Base-by-base conservation (phyloP, 2,329 filamentous ascomycete genomes). In the Myriosclerotinia scirpicola region DNA sequence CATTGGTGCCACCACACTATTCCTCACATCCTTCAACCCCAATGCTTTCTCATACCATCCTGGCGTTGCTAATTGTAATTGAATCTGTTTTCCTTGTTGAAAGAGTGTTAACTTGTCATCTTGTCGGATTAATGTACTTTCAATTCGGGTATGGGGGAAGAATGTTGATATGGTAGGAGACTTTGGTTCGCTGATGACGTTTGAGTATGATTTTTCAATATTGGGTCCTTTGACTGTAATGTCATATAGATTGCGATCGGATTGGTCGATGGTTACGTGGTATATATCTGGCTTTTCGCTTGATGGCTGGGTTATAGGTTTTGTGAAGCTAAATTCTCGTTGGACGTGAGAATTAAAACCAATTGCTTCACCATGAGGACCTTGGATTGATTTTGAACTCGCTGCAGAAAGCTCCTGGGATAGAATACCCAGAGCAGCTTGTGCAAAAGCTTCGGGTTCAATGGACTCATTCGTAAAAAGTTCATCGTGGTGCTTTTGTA, bases 1-100 rank as follows among this genome's bases (percentile, higher is more conserved):
- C 95, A 99, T 99, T 0, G 95, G 95, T 30, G 95, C 92, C 34
- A 91, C 83, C 1, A 98, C 92, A 64, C 90, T 95, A 68, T 94
- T 93, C 8, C 88, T 83, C 0, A 85, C 84, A 75, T 96, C 92
- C 77, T 92, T 93, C 69, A 91, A 80, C 0, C 94, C 93, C 9
- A 97, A 82, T 0, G 92, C 93, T 79, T 96, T 94, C 73, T 93
- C 91, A 67, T 90, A 90, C 93, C 93, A 99, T 54, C 82, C 82
- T 0, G 94, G 93, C 22, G 80, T 79, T 52, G 84, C 76, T n/a
- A 89, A 78, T 12, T 78, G 78, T 36, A 89, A 77, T 68, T 88
- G 83, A 7, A 84, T 86, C 79, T 87, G 86, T 70, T 80, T 77
- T 14, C 87, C 86, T 58, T 83, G 81, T 75, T 89, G 92, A 82